Conservation (phyloP, 2,329 filamentous ascomycete genomes). For the Ceratocystis ficicola region DNA sequence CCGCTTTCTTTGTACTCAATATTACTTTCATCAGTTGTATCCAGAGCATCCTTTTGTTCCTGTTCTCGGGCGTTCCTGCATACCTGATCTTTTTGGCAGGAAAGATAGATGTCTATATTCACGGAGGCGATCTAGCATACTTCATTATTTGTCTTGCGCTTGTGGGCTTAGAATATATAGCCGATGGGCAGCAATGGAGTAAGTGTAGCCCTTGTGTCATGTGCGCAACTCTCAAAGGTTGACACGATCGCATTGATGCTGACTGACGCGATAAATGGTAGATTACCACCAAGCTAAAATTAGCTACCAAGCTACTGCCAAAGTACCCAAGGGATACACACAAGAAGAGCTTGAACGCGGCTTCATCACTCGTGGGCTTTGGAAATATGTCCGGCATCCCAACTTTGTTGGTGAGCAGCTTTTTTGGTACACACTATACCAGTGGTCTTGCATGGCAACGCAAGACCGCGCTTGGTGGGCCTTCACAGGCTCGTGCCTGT, state of each 20-base stretch:
- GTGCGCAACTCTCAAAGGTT: no score
- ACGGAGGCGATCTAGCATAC: constrained; percentile 38
- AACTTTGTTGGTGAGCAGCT: constrained; percentile 90
- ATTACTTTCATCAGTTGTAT: constrained; percentile 74
- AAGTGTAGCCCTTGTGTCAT: constrained; percentile 25
- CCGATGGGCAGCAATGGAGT: constrained; percentile 90
- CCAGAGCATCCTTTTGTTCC: constrained; percentile 71
- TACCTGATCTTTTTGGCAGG: constrained; percentile 70
- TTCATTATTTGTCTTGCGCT: constrained; percentile 38
- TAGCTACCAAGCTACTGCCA: constrained; percentile 59
- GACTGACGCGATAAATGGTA: constrained; percentile 27
- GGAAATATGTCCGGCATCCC: constrained; percentile 79
- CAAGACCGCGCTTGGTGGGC: constrained; percentile 68
- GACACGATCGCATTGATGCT: background rate
- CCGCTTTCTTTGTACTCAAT: constrained; percentile 73
- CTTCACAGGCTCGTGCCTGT: constrained; percentile 52
- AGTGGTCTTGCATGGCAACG: constrained; percentile 71
- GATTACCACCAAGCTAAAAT: constrained; percentile 73
- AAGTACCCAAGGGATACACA: constrained; percentile 51
- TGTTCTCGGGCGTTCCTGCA: constrained; percentile 61
- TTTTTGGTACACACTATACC: constrained; percentile 78
- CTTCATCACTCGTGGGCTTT: constrained; percentile 74
- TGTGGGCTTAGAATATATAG: constrained; percentile 59
- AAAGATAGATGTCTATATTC: constrained; percentile 43
- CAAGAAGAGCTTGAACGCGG: constrained; percentile 76